Percentiles rank a stretch among this genome's conserved stretches.
These are phyloP conservation scores for Tetragonia tetragonoides DNA, from an alignment of 148 eudicot species.

Conservation along the genomic window DNA sequence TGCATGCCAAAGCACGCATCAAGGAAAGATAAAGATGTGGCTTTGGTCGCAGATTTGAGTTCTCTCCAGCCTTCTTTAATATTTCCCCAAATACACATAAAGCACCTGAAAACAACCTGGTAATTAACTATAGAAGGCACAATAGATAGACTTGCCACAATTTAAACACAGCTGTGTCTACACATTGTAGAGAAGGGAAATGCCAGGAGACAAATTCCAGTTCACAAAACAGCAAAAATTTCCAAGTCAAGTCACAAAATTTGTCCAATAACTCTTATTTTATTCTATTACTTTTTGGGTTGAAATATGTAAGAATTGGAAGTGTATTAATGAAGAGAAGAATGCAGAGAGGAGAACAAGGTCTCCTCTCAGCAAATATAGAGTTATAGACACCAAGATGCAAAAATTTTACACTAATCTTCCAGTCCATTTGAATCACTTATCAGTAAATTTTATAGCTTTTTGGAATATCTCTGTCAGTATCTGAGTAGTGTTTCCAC, in stretches of 20 bases:
- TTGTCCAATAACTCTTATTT: too few species aligned
- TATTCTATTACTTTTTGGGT: too few species aligned
- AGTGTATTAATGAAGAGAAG: too few species aligned
- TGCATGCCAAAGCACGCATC: conserved; percentile 64
- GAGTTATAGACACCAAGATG: too few species aligned
- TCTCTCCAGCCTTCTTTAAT: conserved; percentile 39
- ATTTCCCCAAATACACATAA: conserved; percentile 60
- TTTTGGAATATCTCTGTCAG: too few species aligned
- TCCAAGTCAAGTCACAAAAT: background rate
- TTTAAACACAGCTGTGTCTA: background rate
- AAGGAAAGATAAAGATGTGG: conserved; percentile 73
- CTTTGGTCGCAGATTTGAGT: conserved; percentile 49
- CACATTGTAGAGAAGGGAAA: conserved; percentile 2
- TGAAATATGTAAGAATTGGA: too few species aligned
- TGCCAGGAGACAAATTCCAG: background rate
- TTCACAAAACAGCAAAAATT: background rate
- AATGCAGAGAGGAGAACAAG: too few species aligned
- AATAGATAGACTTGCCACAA: background rate
- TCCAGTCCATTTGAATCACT: too few species aligned
- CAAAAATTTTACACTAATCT: too few species aligned
- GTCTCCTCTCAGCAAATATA: too few species aligned
- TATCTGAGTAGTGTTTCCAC: too few species aligned
- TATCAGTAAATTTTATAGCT: too few species aligned
- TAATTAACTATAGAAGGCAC: background rate
- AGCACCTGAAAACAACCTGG: conserved; percentile 41